Evolutionary conservation across 306 rosid species (phyloP).

Genomic region (Acmispon strigosus): DNA sequence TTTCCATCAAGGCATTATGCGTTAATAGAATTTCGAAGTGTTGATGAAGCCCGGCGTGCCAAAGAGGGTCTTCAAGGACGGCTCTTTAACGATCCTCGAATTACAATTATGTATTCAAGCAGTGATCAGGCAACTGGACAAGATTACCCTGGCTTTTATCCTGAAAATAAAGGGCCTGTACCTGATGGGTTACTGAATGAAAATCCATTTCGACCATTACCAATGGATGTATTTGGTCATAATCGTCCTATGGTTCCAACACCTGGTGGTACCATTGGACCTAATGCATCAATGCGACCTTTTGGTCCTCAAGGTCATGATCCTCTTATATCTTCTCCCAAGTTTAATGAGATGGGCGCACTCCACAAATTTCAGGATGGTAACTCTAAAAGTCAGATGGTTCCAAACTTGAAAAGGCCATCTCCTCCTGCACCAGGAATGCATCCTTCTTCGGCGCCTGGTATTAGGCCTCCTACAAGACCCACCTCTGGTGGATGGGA

Average conservation of each 20-base stretch:
- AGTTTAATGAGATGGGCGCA: conserved; percentile 43
- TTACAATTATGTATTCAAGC: conserved; percentile 68
- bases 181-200: conserved; percentile 46
- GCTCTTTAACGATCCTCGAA: conserved; percentile 82
- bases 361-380: conserved; percentile 48
- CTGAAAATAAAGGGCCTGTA: conserved; percentile 50
- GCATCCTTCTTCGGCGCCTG: conserved; percentile 46
- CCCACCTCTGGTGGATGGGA: conserved; percentile 54
- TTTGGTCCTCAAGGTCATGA: conserved; percentile 68
- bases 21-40: conserved; percentile 73
- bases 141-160: conserved; percentile 38
- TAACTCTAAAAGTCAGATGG: conserved; percentile 46
- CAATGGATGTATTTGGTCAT: conserved; percentile 47
- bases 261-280: conserved; percentile 40
- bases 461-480: conserved; percentile 36
- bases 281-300: conserved; percentile 42
- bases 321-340: conserved; percentile 38
- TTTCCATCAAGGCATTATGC: conserved; percentile 67
- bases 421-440: conserved; percentile 58
- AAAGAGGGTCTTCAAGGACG: conserved; percentile 83
- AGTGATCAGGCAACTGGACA: conserved; percentile 62
- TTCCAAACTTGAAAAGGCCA: conserved; percentile 62
- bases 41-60: conserved; percentile 78
- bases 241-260: conserved; percentile 43
- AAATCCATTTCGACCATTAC: conserved; percentile 45